phyloP scores from a whole-genome alignment of 2,329 filamentous ascomycete genomes.

The Elsinoe arachidis region DNA sequence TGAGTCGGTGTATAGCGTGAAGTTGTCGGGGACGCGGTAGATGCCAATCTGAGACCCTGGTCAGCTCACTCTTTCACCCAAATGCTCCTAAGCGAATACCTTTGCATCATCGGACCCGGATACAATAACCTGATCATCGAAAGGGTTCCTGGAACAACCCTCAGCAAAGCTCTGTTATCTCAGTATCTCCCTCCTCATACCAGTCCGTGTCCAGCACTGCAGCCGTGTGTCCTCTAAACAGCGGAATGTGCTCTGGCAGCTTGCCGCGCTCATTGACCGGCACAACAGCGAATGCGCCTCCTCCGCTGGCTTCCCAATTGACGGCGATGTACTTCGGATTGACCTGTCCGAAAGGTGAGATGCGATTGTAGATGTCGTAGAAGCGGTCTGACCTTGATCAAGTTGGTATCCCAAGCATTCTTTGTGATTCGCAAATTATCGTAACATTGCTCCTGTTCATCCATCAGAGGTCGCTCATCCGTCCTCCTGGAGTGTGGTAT shows the following conservation, averaged over 20 bases:
- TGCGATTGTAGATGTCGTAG: neutral
- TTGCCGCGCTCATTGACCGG: constrained; percentile 83
- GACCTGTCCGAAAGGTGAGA: constrained; percentile 47
- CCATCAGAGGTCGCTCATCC: neutral
- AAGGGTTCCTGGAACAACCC: constrained; percentile 65
- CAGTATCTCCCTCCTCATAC: constrained; percentile 37
- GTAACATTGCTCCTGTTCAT: constrained; percentile 76
- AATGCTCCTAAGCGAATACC: constrained; percentile 32
- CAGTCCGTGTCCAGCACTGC: constrained; percentile 96
- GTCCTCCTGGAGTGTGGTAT: constrained; percentile 14
- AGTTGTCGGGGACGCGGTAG: constrained; percentile 86
- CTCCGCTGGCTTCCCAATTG: constrained; percentile 96
- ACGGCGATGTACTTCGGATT: constrained; percentile 94
- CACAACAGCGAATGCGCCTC: constrained; percentile 93
- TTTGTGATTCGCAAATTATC: constrained; percentile 94
- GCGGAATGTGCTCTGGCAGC: constrained; percentile 81
- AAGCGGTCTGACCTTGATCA: constrained; percentile 68
- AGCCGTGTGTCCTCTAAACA: constrained; percentile 93
- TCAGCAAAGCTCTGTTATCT: constrained; percentile 18
- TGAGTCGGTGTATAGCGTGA: constrained; percentile 72
- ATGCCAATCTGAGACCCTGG: constrained; percentile 57
- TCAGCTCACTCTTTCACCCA: neutral
- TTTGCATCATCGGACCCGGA: constrained; percentile 96
- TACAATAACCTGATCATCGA: constrained; percentile 86
- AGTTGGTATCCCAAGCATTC: constrained; percentile 98